Percentiles rank a stretch among this genome's conserved stretches.
phyloP scores from a whole-genome alignment of 805 yeast species.

The Saccharomycopsis selenospora region DNA sequence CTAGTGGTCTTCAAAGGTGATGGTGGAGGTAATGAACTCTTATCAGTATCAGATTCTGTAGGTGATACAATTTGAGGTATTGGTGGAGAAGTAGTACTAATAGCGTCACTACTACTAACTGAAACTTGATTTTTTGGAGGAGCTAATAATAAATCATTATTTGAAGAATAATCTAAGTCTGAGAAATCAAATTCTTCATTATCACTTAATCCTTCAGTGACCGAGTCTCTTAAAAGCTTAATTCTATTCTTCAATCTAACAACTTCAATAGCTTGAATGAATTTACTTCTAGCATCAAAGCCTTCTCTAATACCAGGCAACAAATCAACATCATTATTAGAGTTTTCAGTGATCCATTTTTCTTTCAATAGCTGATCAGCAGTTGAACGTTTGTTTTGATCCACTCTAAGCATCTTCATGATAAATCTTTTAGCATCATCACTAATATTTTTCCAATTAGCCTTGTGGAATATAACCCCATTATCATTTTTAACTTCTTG shows the following conservation, averaged over 20 bases:
- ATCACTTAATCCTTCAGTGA: constrained; percentile 23
- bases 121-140: constrained; percentile 16
- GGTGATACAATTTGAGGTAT: constrained; percentile 12
- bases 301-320: constrained; percentile 75
- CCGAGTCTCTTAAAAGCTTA: constrained; percentile 57
- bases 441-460: constrained; percentile 79
- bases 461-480: constrained; percentile 74
- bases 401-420: constrained; percentile 55
- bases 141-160: constrained; percentile 11
- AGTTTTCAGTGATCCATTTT: constrained; percentile 63
- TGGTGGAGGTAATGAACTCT: constrained; percentile 4
- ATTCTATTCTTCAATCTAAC: constrained; percentile 77
- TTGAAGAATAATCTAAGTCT: constrained; percentile 10
- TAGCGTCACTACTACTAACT: constrained; percentile 22
- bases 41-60: constrained; percentile 3
- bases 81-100: constrained; percentile 5
- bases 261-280: constrained; percentile 79
- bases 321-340: constrained; percentile 50
- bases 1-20: constrained; percentile 18
- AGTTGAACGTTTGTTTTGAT: constrained; percentile 64
- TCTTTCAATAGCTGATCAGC: constrained; percentile 57
- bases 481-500: constrained; percentile 66
- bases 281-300: constrained; percentile 75
- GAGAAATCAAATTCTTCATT: constrained; percentile 42
- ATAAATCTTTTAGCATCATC: constrained; percentile 77